These are phyloP conservation scores for Hyaloscypha finlandica DNA, from an alignment of 495 filamentous ascomycete genomes.

Conservation along the genomic window DNA sequence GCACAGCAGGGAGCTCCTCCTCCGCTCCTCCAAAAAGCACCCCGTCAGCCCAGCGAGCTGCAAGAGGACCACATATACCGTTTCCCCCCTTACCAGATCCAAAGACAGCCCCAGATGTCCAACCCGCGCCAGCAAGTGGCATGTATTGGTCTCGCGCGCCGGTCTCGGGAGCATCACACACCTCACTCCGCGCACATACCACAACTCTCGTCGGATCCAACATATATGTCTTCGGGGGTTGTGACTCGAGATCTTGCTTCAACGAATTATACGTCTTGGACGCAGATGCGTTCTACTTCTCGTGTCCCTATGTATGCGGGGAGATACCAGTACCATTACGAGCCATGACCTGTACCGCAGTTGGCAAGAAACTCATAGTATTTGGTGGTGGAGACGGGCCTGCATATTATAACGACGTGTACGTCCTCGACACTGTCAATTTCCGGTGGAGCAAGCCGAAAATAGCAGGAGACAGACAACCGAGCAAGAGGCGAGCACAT, in stretches of 20 bases:
- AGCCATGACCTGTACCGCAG: slow-evolving; percentile 67
- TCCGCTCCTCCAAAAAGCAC: slow-evolving; percentile 23
- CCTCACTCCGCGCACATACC: slow-evolving; percentile 62
- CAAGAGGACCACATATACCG: slow-evolving; percentile 40
- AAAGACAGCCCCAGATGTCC: slow-evolving; percentile 56
- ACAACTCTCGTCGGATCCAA: slow-evolving; percentile 61
- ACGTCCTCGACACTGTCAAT: slow-evolving; percentile 66
- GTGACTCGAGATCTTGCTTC: slow-evolving; percentile 63
- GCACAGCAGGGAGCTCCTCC: slow-evolving; percentile 16
- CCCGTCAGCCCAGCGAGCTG: slow-evolving; percentile 25
- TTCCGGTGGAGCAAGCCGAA: slow-evolving; percentile 59
- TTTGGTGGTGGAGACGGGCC: slow-evolving; percentile 69
- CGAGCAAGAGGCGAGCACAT: slow-evolving; percentile 60
- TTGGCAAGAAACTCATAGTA: slow-evolving; percentile 65
- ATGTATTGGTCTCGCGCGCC: slow-evolving; percentile 70
- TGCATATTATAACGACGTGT: slow-evolving; percentile 69
- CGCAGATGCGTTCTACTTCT: slow-evolving; percentile 67
- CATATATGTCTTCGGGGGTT: slow-evolving; percentile 67
- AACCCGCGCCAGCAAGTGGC: slow-evolving; percentile 61
- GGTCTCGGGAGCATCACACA: slow-evolving; percentile 56
- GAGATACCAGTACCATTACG: slow-evolving; percentile 61
- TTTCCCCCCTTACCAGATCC: slow-evolving; percentile 61
- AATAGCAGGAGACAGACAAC: slow-evolving; percentile 51
- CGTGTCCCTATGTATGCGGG: slow-evolving; percentile 56
- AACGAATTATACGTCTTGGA: slow-evolving; percentile 67